Evolutionary conservation across 108 stramenopile genomes (phyloP), one percentile per base, ranked within the genome.

Genomic region (Ochromonas danica): DNA sequence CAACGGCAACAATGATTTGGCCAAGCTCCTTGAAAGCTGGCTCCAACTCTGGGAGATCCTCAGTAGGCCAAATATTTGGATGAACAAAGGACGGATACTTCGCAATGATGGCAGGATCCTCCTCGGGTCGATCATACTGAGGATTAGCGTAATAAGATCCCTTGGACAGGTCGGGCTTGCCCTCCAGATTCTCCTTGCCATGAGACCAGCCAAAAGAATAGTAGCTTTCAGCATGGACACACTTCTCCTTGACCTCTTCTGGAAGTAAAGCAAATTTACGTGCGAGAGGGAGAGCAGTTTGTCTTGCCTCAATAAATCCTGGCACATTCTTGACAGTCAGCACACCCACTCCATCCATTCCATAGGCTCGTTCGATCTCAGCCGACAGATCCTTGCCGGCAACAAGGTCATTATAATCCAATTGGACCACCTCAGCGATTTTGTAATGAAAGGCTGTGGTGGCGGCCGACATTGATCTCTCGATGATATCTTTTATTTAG

Each of bases 121-220:
- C 43, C 42, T 39, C 61, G 71, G 89, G 42, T 70, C 82, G 62
- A 77, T 93, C 91, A n/a, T 85, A 84, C 40, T 93, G 80, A 0
- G 97, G 97, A 83, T 98, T 96, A 35, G 89, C 88, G 82, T 98
- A 98, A 83, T 91, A 98, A 57, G 88, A 90, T 17, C 97, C 95
- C 82, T 98, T 98, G 51, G 85, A 71, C 2, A 84, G 86, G 74
- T 98, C 97, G 17, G 88, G 88, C 57, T 85, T 88, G 0, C 80
- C 61, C 31, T 90, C 87, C 31, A 98, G 87, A 42, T 87, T 91
- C 84, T 98, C 97, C 61, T 92, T 91, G 2, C 97, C 97, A 80
- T 96, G 94, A 51, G 88, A 89, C 93, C 89, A 91, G 30, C 97
- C 97, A n/a, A 95, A 91, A 39, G 85, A 82, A 84, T 94, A 98